These are phyloP conservation scores for Lactuca sativa DNA, from an alignment of 129 eudicot species.

Conservation along the genomic window DNA sequence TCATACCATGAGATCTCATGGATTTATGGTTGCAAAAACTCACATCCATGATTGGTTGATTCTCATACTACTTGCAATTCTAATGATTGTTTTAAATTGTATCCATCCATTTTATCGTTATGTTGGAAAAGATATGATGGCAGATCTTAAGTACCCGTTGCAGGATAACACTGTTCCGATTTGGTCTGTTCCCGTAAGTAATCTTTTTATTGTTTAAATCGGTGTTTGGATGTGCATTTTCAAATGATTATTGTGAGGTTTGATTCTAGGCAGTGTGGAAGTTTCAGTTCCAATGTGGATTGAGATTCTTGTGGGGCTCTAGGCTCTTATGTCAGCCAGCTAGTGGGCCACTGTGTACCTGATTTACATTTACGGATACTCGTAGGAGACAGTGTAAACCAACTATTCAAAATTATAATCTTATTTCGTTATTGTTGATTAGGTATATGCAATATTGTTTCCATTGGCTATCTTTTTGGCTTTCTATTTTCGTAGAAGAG, in stretches of 20 bases:
- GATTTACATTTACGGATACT: no score
- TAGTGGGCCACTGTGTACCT: no score
- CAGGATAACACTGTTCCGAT: slow-evolving; percentile 66
- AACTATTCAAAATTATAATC: background rate
- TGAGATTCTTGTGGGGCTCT: no score
- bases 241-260: background rate
- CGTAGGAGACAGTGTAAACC: background rate
- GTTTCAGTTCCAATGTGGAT: no score
- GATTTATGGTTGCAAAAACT: slow-evolving; percentile 56
- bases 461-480: slow-evolving; percentile 61
- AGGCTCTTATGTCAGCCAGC: no score
- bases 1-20: slow-evolving; percentile 71
- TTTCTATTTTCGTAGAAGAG: slow-evolving; percentile 61
- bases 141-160: slow-evolving; percentile 69
- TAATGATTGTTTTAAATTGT: slow-evolving; percentile 37
- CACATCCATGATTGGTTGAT: slow-evolving; percentile 85
- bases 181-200: slow-evolving; percentile 75
- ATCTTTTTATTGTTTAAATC: slow-evolving; percentile 12
- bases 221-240: background rate
- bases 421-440: slow-evolving; percentile 3
- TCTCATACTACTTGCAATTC: slow-evolving; percentile 44
- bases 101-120: slow-evolving; percentile 72
- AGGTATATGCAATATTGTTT: slow-evolving; percentile 66
- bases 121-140: slow-evolving; percentile 95
- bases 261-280: no score